Evolutionary conservation across 2,329 filamentous ascomycete genomes (phyloP).

Genomic region (Botrytis fabae): DNA sequence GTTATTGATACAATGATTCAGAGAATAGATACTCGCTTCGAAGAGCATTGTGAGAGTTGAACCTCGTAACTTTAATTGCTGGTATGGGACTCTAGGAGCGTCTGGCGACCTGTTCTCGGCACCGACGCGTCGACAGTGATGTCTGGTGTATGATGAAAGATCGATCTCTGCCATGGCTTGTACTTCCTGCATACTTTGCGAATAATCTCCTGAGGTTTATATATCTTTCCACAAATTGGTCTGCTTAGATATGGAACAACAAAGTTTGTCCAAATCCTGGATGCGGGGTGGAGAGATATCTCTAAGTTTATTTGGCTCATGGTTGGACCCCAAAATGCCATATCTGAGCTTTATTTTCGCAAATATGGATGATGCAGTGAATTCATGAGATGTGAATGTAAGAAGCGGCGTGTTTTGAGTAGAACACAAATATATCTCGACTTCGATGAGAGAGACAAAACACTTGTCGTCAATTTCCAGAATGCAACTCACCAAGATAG

Average conservation of each 20-base stretch:
- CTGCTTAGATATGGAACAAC: no score
- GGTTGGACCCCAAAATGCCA: neutral
- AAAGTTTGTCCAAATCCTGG: neutral
- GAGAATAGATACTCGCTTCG: neutral
- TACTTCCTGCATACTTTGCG: neutral
- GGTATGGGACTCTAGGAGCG: neutral
- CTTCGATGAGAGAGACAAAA: neutral
- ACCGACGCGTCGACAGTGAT: neutral
- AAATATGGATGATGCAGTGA: neutral
- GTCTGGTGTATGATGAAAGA: neutral
- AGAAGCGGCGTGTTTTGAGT: neutral
- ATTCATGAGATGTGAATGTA: no score
- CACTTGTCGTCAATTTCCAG: rapidly evolving
- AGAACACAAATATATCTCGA: neutral
- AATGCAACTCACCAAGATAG: neutral
- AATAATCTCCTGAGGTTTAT: no score
- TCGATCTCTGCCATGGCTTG: neutral
- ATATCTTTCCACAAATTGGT: neutral
- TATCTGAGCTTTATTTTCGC: neutral
- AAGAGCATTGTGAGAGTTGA: no score
- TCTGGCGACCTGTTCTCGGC: neutral
- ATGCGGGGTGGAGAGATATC: neutral
- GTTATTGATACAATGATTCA: neutral
- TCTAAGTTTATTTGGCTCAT: neutral
- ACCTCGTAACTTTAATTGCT: neutral